phyloP scores from a whole-genome alignment of 2,329 filamentous ascomycete species.

The Penicillium sp. region DNA sequence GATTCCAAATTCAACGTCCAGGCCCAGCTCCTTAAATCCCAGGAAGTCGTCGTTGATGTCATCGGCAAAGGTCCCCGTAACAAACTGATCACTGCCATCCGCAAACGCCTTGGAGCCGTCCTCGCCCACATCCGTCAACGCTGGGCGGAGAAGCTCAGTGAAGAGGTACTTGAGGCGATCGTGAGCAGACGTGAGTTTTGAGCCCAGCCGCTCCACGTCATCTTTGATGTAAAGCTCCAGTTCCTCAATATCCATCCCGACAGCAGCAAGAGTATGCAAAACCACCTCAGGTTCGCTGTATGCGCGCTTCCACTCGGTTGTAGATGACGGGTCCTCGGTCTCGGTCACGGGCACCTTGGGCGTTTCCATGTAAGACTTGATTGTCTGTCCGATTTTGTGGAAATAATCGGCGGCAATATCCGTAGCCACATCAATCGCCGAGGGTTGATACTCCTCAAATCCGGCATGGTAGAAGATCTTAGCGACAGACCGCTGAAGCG shows the following conservation, averaged over 20 bases:
- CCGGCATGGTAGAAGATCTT: constrained; percentile 95
- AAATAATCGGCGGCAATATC: constrained; percentile 89
- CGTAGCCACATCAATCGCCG: constrained; percentile 82
- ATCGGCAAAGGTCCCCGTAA: constrained; percentile 93
- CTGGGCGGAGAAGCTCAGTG: constrained; percentile 86
- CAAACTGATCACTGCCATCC: constrained; percentile 93
- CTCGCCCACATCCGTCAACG: constrained; percentile 68
- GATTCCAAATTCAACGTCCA: constrained; percentile 84
- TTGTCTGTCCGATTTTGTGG: constrained; percentile 69
- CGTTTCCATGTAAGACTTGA: constrained; percentile 76
- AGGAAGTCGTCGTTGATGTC: constrained; percentile 99
- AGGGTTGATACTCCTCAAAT: constrained; percentile 95
- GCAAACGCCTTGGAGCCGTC: constrained; percentile 91
- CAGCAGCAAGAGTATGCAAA: constrained; percentile 77
- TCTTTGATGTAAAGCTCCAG: constrained; percentile 86
- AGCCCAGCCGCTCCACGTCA: constrained; percentile 78
- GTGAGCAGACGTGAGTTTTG: constrained; percentile 76
- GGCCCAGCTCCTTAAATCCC: constrained; percentile 88
- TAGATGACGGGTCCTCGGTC: constrained; percentile 34
- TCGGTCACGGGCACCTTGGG: constrained; percentile 61
- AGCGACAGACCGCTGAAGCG: constrained; percentile 81
- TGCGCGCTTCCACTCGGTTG: constrained; percentile 53
- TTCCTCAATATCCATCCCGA: constrained; percentile 72
- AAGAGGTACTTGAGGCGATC: constrained; percentile 92
- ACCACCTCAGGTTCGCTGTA: constrained; percentile 81